These are phyloP conservation scores for Rhytidiadelphus loreus DNA, from an alignment of 225 moss, liverwort and hornwort species.

Conservation along the genomic window DNA sequence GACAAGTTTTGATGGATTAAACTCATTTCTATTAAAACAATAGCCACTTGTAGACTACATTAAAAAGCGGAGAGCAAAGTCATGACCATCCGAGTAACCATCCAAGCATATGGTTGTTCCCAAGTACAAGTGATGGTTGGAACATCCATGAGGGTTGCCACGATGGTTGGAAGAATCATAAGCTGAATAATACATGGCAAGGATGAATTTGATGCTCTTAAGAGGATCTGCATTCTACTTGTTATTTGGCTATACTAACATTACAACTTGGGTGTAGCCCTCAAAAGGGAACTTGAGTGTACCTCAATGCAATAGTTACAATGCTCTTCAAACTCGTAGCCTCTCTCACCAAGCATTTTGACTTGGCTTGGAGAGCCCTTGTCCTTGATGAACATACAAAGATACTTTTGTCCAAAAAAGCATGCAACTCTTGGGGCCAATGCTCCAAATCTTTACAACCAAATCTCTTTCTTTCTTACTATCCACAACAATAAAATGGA, in stretches of 20 bases:
- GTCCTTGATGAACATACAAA: not conserved
- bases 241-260: not conserved
- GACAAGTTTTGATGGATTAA: not conserved
- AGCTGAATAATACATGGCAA: rapidly evolving
- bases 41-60: not conserved
- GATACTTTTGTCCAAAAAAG: too few relatives aligned
- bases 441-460: too few relatives aligned
- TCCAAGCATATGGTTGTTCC: not conserved
- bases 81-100: not conserved
- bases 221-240: not conserved
- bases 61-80: not conserved
- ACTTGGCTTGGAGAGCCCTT: rapidly evolving
- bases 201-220: not conserved
- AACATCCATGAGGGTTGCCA: not conserved
- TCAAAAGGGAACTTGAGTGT: not conserved
- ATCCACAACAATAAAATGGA: too few relatives aligned
- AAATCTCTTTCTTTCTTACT: too few relatives aligned
- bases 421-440: too few relatives aligned
- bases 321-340: too few relatives aligned
- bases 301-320: not conserved
- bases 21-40: not conserved
- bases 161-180: too few relatives aligned
- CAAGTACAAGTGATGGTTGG: not conserved
- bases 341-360: too few relatives aligned
- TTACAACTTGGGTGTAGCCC: not conserved